Evolutionary conservation across 164 flowering plant species (phyloP).

Genomic region (Tetracentron sinense): DNA sequence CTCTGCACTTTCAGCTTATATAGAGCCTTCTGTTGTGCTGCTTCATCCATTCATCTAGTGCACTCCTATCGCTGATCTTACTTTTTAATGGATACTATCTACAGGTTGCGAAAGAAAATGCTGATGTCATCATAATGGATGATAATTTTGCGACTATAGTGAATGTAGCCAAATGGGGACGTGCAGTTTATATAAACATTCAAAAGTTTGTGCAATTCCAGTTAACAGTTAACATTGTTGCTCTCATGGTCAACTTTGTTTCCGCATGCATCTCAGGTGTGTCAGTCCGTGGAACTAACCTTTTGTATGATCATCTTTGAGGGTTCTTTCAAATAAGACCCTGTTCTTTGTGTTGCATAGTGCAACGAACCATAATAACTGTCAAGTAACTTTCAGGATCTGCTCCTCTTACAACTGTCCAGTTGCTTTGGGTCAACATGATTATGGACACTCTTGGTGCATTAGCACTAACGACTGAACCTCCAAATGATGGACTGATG

Average conservation of each 20-base stretch:
- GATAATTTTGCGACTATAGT: slow-evolving; percentile 77
- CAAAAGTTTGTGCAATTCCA: slow-evolving; percentile 79
- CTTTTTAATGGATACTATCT: neutral
- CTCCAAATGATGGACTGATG: slow-evolving; percentile 69
- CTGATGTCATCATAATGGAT: slow-evolving; percentile 80
- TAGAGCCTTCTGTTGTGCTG: neutral
- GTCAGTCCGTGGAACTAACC: neutral
- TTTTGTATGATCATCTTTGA: neutral
- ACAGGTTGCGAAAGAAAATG: slow-evolving; percentile 92
- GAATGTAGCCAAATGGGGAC: slow-evolving; percentile 83
- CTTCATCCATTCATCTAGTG: no score
- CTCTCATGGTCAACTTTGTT: slow-evolving; percentile 59
- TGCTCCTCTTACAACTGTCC: slow-evolving; percentile 80
- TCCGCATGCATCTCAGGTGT: slow-evolving; percentile 77
- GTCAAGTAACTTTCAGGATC: slow-evolving; percentile 49
- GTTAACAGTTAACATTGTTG: slow-evolving; percentile 67
- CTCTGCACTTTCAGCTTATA: no score
- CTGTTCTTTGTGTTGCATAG: neutral
- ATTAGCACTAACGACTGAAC: slow-evolving; percentile 78
- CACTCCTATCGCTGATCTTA: neutral
- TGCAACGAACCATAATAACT: neutral
- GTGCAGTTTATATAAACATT: slow-evolving; percentile 74
- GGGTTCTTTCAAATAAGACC: neutral
- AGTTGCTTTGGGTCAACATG: slow-evolving; percentile 86
- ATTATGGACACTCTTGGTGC: slow-evolving; percentile 93